Percentiles rank a stretch among this genome's conserved stretches.
phyloP scores from a whole-genome alignment of 2,329 filamentous ascomycete genomes.

The Aciculosporium take region DNA sequence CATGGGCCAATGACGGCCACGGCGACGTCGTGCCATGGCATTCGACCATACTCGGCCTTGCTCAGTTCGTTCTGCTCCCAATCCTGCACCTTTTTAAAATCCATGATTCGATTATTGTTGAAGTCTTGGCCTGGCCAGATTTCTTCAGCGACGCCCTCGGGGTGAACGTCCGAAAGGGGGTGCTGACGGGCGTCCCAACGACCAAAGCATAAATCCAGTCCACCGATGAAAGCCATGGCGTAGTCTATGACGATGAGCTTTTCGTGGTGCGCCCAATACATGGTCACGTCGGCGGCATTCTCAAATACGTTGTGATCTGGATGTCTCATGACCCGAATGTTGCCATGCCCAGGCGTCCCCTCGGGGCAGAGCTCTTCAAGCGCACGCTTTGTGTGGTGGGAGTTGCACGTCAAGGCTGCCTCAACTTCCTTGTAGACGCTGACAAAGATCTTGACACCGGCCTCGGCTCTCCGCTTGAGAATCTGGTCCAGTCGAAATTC shows the following conservation, averaged over 20 bases:
- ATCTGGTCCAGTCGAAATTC: slow-evolving; percentile 78
- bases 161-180: slow-evolving; percentile 73
- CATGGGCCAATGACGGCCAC: slow-evolving; percentile 85
- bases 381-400: slow-evolving; percentile 79
- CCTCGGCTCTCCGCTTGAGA: slow-evolving; percentile 77
- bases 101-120: slow-evolving; percentile 94
- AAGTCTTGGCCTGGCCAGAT: slow-evolving; percentile 94
- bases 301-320: slow-evolving; percentile 92
- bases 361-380: slow-evolving; percentile 67
- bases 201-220: slow-evolving; percentile 88
- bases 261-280: slow-evolving; percentile 97
- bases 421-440: slow-evolving; percentile 83
- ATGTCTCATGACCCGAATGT: slow-evolving; percentile 80
- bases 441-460: slow-evolving; percentile 87
- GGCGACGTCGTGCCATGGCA: slow-evolving; percentile 96
- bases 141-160: slow-evolving; percentile 65
- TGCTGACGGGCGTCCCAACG: slow-evolving; percentile 86
- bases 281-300: slow-evolving; percentile 88
- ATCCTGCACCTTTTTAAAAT: slow-evolving; percentile 79
- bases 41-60: slow-evolving; percentile 81
- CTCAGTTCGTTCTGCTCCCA: slow-evolving; percentile 90
- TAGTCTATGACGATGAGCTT: slow-evolving; percentile 97
- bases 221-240: slow-evolving; percentile 79
- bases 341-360: slow-evolving; percentile 68
- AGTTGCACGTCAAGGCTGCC: slow-evolving; percentile 79